Evolutionary conservation across 768 basidiomycete genomes (phyloP).

Genomic region (Phanerochaete carnosa): DNA sequence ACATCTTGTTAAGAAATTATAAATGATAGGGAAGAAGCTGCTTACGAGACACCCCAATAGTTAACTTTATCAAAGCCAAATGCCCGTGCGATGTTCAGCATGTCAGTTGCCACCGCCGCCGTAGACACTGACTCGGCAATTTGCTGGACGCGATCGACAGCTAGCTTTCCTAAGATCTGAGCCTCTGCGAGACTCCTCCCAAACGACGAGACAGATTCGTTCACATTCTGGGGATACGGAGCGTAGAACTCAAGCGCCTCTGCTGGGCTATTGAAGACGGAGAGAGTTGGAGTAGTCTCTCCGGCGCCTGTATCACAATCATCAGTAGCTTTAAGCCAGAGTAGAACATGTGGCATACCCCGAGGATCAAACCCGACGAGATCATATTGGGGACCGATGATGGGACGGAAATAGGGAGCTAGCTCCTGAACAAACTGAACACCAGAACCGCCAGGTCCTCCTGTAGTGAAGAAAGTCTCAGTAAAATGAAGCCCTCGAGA

Average conservation of each 20-base stretch:
- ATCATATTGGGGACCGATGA: slow-evolving; percentile 26
- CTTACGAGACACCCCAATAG: slow-evolving; percentile 27
- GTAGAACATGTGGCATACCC: slow-evolving; percentile 15
- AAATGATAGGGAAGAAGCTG: not conserved
- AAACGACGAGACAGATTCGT: not conserved
- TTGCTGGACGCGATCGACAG: not conserved
- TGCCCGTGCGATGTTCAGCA: slow-evolving; percentile 26
- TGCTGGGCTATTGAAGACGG: not conserved
- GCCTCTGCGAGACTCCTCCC: not conserved
- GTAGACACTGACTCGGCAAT: slow-evolving; percentile 21
- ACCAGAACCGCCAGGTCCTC: slow-evolving; percentile 26
- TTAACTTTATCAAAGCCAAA: slow-evolving; percentile 27
- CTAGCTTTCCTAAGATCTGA: not conserved
- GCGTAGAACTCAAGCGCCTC: not conserved
- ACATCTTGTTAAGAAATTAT: not conserved
- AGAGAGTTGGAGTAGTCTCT: not conserved
- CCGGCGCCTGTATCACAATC: slow-evolving; percentile 14
- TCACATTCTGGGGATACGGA: not conserved
- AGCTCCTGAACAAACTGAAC: slow-evolving; percentile 10
- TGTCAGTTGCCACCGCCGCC: slow-evolving; percentile 27
- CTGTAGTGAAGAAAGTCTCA: not conserved
- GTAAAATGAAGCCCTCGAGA: not conserved
- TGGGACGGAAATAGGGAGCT: slow-evolving; percentile 8
- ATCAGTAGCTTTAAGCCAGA: not conserved
- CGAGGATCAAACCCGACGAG: slow-evolving; percentile 30